A percentile compares a stretch with the other conserved stretches of the same genome.
phyloP scores from a whole-genome alignment of 2,329 filamentous ascomycete genomes.

The Neofusicoccum parvum region DNA sequence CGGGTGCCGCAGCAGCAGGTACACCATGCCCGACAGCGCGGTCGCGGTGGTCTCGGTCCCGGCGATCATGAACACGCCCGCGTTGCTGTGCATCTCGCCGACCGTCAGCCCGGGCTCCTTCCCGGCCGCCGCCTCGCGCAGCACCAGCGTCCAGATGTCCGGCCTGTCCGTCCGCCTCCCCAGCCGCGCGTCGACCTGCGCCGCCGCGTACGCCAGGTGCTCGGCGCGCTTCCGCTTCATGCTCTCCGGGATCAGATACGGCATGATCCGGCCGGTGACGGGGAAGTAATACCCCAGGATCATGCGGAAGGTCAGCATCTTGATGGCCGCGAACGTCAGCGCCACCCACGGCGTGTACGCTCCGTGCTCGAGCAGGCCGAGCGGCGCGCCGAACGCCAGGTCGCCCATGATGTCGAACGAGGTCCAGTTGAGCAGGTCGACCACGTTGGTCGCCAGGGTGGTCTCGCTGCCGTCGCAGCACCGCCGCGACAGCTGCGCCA shows the following conservation, averaged over 20 bases:
- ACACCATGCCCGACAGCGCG: constrained; percentile 40
- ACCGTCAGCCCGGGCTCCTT: background rate
- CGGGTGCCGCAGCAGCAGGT: constrained; percentile 31
- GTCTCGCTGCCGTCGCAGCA: too few relatives aligned
- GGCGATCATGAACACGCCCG: constrained; percentile 31
- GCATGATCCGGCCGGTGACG: background rate
- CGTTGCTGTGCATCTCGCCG: constrained; percentile 24
- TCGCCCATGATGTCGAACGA: constrained; percentile 32
- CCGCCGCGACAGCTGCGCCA: too few relatives aligned
- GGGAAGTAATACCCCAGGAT: background rate
- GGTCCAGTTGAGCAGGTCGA: constrained; percentile 34
- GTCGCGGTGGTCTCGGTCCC: constrained; percentile 48
- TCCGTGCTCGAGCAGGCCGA: constrained; percentile 33
- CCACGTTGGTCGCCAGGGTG: constrained; percentile 25
- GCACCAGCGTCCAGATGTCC: background rate
- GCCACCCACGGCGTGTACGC: constrained; percentile 35
- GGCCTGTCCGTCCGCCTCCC: background rate
- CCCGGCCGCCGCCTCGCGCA: background rate
- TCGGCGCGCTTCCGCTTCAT: background rate
- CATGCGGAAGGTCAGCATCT: background rate
- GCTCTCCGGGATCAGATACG: background rate
- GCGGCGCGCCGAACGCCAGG: constrained; percentile 25
- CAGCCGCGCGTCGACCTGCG: background rate
- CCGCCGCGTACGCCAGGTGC: background rate
- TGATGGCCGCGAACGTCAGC: constrained; percentile 30